Base-by-base conservation (phyloP, 306 rosid species). In the Coriaria nepalensis region DNA sequence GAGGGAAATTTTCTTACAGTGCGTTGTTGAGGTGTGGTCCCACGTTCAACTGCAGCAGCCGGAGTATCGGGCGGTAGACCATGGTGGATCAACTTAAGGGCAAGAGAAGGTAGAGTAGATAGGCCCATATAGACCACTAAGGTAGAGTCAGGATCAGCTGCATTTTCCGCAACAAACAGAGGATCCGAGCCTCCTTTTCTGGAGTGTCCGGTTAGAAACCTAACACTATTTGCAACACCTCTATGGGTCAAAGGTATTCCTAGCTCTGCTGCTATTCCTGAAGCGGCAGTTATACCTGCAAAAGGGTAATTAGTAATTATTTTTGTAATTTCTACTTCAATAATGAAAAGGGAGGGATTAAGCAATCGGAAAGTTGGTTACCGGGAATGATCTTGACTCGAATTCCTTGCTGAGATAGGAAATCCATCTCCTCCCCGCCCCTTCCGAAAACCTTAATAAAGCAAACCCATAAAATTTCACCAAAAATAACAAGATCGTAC, bases 401-500 rank as follows among this genome's bases (percentile, higher is more conserved):
- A 75, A 90, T 81, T 50, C 95, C 94, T 63, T 85, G 80, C 32
- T 77, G 93, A 64, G 67, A 92, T 78, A 90, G 76, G 71, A 90
- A 90, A 66, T 90, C 95, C 95, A 90, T 90, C 75, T 90, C 97
- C 70, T 90, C 94, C 7, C 97, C 97, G 33, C 95, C 97, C 61
- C 95, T 79, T 35, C 97, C 97, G 81, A 90, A 90, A 63, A 90
- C 97, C 97, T 90, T 52, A 57, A 66, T 49, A 50, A 6, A 42
- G 53, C 57, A 44, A 37, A 35, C 20, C n/a, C 8, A 42, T 2
- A 50, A 44, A 33, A 59, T 48, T 10, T 40, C 37, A 43, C 36
- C 8, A 6, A 37, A 53, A 55, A 51, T 32, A 3, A 35, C 49
- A 37, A 34, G 4, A 40, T 42, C 59, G 47, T 20, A 29, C 65